Base-by-base conservation (phyloP, 2,329 filamentous ascomycete genomes). In the Gaeumannomyces sp. region DNA sequence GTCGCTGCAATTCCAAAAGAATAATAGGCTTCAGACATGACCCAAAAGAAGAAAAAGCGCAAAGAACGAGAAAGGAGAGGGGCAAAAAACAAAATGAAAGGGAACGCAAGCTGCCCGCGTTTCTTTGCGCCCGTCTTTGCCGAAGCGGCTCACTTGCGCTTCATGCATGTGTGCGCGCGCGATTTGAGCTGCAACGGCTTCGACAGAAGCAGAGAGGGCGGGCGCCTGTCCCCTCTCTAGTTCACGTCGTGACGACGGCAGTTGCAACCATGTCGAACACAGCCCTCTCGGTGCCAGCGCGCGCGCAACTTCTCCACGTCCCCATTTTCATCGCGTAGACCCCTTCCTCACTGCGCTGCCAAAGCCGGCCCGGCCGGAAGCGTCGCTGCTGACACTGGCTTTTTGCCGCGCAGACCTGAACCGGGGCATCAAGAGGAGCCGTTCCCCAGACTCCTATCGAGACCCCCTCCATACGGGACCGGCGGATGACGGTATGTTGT, bases 371-470 rank as follows among this genome's bases (percentile, higher is more conserved):
- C 7, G 45, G 7, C 45, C 45, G 22, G 45, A n/a, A 22, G 45
- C 33, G 16, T 62, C 27, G 60, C 13, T n/a, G 50, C 61, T 63
- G 61, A 63, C 61, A 63, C 28, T 57, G 16, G 27, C 35, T 2
- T 25, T 25, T 22, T 57, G 45, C 27, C 31, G 61, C 28, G 53
- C 38, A 63, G 61, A 63, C n/a, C 53, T 63, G 50, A 63, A 58
- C 35, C 88, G 91, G 76, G 90, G 90, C 71, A 80, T 89, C 72
- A 96, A 96, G 81, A 86, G 92, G 76, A 90, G 86, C 81, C 88
- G 90, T 69, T 93, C 92, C 69, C 89, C 90, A 71, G 86, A 90
- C 71, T 79, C 76, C 66, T 86, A 87, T 78, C 83, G 81, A 76
- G 84, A 87, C 73, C 76, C 80, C 69, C 78, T 78, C 65, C 70